Percentiles rank a stretch among this genome's conserved stretches.
Evolutionary conservation across 768 basidiomycete species (phyloP).

Genomic region (Nevesoporus exiguus): DNA sequence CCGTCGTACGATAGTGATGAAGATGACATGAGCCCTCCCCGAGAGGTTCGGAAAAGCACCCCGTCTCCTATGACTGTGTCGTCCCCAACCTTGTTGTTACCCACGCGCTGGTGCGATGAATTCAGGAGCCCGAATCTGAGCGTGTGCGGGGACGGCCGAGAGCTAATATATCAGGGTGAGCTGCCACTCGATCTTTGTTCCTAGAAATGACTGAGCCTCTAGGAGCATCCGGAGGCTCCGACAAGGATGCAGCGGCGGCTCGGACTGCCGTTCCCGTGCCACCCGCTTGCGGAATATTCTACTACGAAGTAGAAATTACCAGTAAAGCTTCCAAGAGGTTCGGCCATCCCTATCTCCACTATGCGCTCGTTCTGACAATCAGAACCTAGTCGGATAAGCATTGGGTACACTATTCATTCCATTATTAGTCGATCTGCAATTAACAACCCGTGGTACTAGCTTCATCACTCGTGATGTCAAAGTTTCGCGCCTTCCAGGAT

Average conservation of each 20-base stretch:
- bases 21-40: constrained; percentile 55
- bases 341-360: constrained; percentile 21
- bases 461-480: constrained; percentile 66
- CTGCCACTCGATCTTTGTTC: constrained; percentile 1
- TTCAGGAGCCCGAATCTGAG: constrained; percentile 55
- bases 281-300: constrained; percentile 85
- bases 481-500: constrained; percentile 76
- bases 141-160: constrained; percentile 68
- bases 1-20: constrained; percentile 63
- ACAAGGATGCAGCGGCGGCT: constrained; percentile 82
- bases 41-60: constrained; percentile 32
- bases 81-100: constrained; percentile 52
- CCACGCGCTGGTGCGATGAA: constrained; percentile 77
- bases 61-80: constrained; percentile 19
- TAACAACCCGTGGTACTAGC: constrained; percentile 36
- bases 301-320: constrained; percentile 86
- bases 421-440: neutral
- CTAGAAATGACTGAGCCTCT: constrained; percentile 8
- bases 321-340: constrained; percentile 80
- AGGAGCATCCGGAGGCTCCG: constrained; percentile 56
- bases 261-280: constrained; percentile 78
- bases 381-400: constrained; percentile 63
- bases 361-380: constrained; percentile 14
- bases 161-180: constrained; percentile 68
- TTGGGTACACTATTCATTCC: constrained; percentile 53